These are phyloP conservation scores for Globisporangium apiculatum DNA, from an alignment of 352 stramenopile species.

Conservation along the genomic window DNA sequence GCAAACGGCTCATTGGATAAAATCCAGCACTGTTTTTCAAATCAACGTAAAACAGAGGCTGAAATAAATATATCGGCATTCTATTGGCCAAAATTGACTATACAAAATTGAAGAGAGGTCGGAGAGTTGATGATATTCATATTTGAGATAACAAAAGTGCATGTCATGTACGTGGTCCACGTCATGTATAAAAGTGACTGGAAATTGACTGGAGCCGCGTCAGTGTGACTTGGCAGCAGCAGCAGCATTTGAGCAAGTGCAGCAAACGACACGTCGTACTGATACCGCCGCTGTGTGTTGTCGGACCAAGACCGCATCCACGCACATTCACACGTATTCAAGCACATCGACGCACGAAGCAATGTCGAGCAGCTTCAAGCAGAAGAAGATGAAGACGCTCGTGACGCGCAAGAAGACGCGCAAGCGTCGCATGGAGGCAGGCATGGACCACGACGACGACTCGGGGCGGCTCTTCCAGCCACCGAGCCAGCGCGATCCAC, in stretches of 20 bases:
- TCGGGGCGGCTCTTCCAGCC: conserved; percentile 64
- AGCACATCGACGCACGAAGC: not conserved
- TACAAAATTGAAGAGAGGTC: no score
- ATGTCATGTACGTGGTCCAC: not conserved
- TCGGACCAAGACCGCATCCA: not conserved
- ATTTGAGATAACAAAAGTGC: no score
- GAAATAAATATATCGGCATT: no score
- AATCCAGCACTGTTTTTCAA: no score
- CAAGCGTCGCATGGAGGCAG: conserved; percentile 57
- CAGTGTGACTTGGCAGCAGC: not conserved
- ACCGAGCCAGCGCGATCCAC: conserved; percentile 57
- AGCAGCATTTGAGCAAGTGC: not conserved
- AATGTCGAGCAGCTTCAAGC: conserved; percentile 82
- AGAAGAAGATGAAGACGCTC: conserved; percentile 80
- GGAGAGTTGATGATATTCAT: no score
- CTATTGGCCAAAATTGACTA: no score
- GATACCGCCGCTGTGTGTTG: no score
- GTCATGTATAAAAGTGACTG: no score
- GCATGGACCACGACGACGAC: conserved; percentile 59
- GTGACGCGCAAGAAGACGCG: conserved; percentile 72
- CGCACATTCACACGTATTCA: not conserved
- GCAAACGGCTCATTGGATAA: no score
- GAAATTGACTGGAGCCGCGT: not conserved
- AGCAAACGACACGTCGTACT: not conserved
- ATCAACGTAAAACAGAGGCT: no score